Evolutionary conservation across 176 grass and related monocot species (phyloP), one percentile per base, ranked within the genome.

Genomic region (Aegilops tauschii): DNA sequence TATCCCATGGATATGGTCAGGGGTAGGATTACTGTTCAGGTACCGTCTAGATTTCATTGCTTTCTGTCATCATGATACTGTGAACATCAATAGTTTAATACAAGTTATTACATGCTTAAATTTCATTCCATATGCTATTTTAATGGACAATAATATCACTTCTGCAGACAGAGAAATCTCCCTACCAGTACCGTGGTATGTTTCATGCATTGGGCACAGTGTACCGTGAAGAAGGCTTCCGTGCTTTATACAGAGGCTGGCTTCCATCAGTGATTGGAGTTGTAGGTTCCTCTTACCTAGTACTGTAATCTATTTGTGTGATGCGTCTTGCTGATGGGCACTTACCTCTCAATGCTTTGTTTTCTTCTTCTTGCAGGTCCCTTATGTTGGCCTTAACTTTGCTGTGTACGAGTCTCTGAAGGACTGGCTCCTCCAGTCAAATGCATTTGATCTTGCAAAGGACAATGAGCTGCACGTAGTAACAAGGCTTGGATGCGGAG

Each of bases 1-100:
- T 99, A 99, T 85, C 97, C 97, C 1, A 99, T 99, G 97, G 97
- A 99, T 87, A 99, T 99, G 97, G 97, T 99, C 82, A 93, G 97
- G 65, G 97, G 97, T 65, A 88, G 97, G 87, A 99, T 99, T 76
- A 99, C 97, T 17, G 97, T 99, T 73, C 97, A 99, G 97, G 97
- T 98, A 80, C 21, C 36, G 31, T 35, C 37, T 88, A 1, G 32
- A 54, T 61, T 78, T 80, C 40, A 25, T 76, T 76, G 49, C 17
- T 52, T 85, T 66, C 23, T 37, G 17, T 13, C 10, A 31, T 20
- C 30, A 68, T 61, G 8, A n/a, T 25, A 18, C 25, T 49, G 12
- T 36, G 37, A 54, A 25, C 5, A 4, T 42, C 9, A 30, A 34
- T 77, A 34, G 74, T 56, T 77, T 28, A 32, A 34, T 32, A 21